These are phyloP conservation scores for Penicillium sclerotigenum DNA, from an alignment of 2,329 filamentous ascomycete species.

Conservation along the genomic window DNA sequence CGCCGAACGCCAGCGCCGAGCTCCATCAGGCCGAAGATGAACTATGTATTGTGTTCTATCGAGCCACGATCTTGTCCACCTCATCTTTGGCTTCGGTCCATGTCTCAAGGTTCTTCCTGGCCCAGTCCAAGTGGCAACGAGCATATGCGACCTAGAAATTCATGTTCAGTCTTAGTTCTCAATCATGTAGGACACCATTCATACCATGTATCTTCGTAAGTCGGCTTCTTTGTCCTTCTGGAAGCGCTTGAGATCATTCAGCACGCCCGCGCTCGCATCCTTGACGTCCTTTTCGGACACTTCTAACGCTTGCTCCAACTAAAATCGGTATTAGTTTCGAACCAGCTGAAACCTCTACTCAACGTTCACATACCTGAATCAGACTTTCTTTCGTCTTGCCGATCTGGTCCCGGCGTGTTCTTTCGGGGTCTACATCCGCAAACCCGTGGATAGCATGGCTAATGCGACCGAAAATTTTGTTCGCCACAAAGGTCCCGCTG, in stretches of 20 bases:
- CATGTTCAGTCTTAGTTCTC: constrained; percentile 7
- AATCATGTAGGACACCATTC: neutral
- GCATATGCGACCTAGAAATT: constrained; percentile 75
- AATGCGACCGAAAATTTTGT: constrained; percentile 87
- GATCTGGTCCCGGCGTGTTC: constrained; percentile 86
- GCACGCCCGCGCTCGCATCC: constrained; percentile 81
- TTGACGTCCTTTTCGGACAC: constrained; percentile 89
- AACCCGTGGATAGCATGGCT: constrained; percentile 95
- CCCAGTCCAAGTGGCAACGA: constrained; percentile 91
- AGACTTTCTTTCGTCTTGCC: constrained; percentile 92
- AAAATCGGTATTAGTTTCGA: constrained; percentile 27
- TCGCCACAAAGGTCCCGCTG: constrained; percentile 88
- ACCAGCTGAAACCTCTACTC: neutral
- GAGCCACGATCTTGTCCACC: constrained; percentile 73
- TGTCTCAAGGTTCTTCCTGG: constrained; percentile 81
- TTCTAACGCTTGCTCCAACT: constrained; percentile 86
- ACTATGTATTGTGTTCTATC: constrained; percentile 25
- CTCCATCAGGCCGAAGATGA: neutral
- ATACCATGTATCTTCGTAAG: constrained; percentile 88
- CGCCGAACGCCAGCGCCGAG: neutral
- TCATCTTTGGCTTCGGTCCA: constrained; percentile 90
- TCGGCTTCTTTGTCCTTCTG: constrained; percentile 96
- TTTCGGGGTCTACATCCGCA: constrained; percentile 91
- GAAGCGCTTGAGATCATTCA: constrained; percentile 88
- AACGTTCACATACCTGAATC: constrained; percentile 47